Conservation (phyloP, 75 land plant species). For the Pinus taeda region DNA sequence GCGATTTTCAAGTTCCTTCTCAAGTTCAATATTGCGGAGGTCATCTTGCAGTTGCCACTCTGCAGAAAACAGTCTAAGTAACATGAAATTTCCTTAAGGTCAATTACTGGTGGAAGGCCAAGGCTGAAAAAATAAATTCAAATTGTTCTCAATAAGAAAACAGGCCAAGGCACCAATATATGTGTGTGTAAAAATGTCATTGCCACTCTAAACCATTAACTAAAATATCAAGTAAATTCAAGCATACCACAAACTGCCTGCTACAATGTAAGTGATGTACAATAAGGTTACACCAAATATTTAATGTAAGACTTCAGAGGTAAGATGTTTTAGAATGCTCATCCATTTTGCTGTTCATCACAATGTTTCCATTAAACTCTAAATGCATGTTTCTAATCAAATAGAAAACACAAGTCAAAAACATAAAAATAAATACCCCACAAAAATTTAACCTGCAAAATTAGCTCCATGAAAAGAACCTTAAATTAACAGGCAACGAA, state of each 20-base stretch:
- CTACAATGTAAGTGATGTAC: not conserved
- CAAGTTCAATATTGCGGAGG: conserved; percentile 25
- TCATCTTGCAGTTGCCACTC: conserved; percentile 19
- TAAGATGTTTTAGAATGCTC: not conserved
- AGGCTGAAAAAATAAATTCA: not conserved
- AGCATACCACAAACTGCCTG: not conserved
- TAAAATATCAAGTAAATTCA: not conserved
- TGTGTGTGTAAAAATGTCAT: not conserved
- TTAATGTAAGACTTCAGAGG: not conserved
- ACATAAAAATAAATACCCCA: not conserved
- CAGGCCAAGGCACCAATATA: not conserved
- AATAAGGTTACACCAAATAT: not conserved
- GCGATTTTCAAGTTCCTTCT: conserved; percentile 40
- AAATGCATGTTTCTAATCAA: not conserved
- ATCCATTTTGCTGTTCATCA: not conserved
- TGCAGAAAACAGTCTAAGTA: not conserved
- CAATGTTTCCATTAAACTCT: not conserved
- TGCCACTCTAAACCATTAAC: not conserved
- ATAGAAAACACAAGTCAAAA: not conserved
- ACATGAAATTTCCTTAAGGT: not conserved
- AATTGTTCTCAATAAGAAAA: not conserved
- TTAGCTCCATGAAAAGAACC: not conserved
- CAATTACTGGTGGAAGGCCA: not conserved
- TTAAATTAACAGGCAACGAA: not conserved
- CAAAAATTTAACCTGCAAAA: not conserved